Percentiles rank a stretch among this genome's conserved stretches.
phyloP scores from a whole-genome alignment of 1,139 yeast genomes.

The Suhomyces maxii region DNA sequence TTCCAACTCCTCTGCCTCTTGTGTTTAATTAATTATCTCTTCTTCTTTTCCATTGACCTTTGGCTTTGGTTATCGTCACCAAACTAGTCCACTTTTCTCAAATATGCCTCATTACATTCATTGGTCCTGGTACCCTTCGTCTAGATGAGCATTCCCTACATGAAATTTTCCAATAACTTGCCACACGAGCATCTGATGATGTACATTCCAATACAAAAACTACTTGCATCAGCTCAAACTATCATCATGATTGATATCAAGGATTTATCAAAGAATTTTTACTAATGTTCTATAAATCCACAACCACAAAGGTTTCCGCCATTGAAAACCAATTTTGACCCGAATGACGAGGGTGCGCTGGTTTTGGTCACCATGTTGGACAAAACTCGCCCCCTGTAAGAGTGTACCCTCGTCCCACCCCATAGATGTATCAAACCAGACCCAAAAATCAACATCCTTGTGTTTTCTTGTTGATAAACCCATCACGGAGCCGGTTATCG shows the following conservation, averaged over 20 bases:
- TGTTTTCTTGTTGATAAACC: background rate
- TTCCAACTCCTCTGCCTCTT: too few species aligned
- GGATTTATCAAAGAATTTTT: background rate
- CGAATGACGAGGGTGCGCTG: slow-evolving; percentile 10
- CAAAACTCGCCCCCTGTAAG: background rate
- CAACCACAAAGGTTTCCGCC: slow-evolving; percentile 12
- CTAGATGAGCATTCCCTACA: too few species aligned
- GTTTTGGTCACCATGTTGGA: background rate
- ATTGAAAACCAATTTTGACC: slow-evolving; percentile 2
- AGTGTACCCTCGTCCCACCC: slow-evolving; percentile 3
- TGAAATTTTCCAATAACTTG: background rate
- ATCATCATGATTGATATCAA: too few species aligned
- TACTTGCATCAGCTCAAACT: background rate
- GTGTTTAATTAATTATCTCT: too few species aligned
- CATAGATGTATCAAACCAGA: background rate
- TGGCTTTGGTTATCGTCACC: too few species aligned
- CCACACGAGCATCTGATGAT: background rate
- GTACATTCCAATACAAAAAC: slow-evolving; percentile 2
- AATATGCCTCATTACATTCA: too few species aligned
- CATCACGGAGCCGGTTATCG: background rate
- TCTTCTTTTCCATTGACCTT: too few species aligned
- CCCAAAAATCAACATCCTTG: background rate
- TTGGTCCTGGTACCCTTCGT: too few species aligned
- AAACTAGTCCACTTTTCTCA: too few species aligned
- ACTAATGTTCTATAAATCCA: slow-evolving; percentile 8